Percentiles rank a stretch among this genome's conserved stretches.
Conservation (phyloP, 148 eudicot genomes). For the Nepenthes gracilis region DNA sequence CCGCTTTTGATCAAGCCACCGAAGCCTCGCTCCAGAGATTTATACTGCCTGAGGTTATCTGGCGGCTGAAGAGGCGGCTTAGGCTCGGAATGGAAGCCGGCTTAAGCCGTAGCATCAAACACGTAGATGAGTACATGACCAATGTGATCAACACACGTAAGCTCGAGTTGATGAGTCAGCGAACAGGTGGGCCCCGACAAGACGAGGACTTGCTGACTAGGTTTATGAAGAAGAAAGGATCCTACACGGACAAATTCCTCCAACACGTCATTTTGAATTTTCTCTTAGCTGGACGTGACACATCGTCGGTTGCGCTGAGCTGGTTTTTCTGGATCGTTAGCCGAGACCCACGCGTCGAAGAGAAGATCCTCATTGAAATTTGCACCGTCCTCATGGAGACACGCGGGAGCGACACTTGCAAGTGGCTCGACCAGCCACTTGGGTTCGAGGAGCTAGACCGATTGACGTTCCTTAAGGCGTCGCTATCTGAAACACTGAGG, state of each 20-base stretch:
- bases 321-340: slow-evolving; percentile 85
- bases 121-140: slow-evolving; percentile 62
- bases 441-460: slow-evolving; percentile 73
- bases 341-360: slow-evolving; percentile 44
- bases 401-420: slow-evolving; percentile 46
- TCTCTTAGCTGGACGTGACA: slow-evolving; percentile 95
- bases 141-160: slow-evolving; percentile 61
- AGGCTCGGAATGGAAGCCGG: slow-evolving; percentile 62
- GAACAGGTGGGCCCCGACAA: slow-evolving; percentile 25
- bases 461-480: slow-evolving; percentile 61
- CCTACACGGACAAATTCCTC: slow-evolving; percentile 56
- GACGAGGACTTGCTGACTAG: slow-evolving; percentile 57
- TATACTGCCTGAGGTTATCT: slow-evolving; percentile 64
- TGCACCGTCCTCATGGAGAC: slow-evolving; percentile 55
- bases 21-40: slow-evolving; percentile 80
- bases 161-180: slow-evolving; percentile 34
- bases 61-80: slow-evolving; percentile 67
- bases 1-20: slow-evolving; percentile 75
- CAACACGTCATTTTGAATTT: slow-evolving; percentile 75
- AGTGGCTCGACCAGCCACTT: slow-evolving; percentile 63
- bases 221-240: slow-evolving; percentile 87
- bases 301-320: slow-evolving; percentile 90
- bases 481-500: slow-evolving; percentile 74
- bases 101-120: slow-evolving; percentile 42
- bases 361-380: slow-evolving; percentile 46